phyloP scores from a whole-genome alignment of 2,329 filamentous ascomycete species.

The Aspergillus versicolor region DNA sequence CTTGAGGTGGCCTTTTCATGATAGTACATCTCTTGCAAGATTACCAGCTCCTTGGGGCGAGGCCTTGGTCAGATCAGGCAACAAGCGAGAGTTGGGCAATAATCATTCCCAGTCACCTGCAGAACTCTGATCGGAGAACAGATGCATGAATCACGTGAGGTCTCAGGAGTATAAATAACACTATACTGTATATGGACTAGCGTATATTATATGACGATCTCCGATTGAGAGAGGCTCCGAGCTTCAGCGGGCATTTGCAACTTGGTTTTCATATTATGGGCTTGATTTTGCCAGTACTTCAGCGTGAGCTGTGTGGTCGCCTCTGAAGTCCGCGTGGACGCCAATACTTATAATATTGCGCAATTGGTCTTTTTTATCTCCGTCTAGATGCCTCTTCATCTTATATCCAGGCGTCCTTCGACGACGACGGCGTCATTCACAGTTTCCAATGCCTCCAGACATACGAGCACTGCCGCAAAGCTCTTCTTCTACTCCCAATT shows the following conservation, averaged over 20 bases:
- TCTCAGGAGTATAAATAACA: neutral
- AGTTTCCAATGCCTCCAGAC: conserved; percentile 72
- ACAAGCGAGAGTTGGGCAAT: conserved; percentile 18
- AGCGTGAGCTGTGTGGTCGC: neutral
- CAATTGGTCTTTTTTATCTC: neutral
- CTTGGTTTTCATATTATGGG: neutral
- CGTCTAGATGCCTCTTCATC: conserved; percentile 58
- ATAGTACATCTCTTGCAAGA: conserved; percentile 43
- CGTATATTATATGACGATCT: neutral
- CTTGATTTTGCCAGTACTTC: neutral
- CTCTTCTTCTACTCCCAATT: conserved; percentile 46
- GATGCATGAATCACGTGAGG: conserved; percentile 6
- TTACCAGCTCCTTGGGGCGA: conserved; percentile 45
- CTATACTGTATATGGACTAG: conserved; percentile 14
- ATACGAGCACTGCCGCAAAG: conserved; percentile 47
- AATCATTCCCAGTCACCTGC: conserved; percentile 13
- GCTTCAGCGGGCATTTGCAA: neutral
- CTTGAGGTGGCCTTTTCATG: conserved; percentile 49
- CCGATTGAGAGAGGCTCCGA: neutral
- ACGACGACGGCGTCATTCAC: conserved; percentile 91
- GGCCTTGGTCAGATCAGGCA: conserved; percentile 25
- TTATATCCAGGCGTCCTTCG: conserved; percentile 57
- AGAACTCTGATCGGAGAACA: conserved; percentile 4
- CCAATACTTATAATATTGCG: neutral
- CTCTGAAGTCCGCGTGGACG: neutral